Base-by-base conservation (phyloP, 805 yeast genomes). In the Candida xiaguanensis region DNA sequence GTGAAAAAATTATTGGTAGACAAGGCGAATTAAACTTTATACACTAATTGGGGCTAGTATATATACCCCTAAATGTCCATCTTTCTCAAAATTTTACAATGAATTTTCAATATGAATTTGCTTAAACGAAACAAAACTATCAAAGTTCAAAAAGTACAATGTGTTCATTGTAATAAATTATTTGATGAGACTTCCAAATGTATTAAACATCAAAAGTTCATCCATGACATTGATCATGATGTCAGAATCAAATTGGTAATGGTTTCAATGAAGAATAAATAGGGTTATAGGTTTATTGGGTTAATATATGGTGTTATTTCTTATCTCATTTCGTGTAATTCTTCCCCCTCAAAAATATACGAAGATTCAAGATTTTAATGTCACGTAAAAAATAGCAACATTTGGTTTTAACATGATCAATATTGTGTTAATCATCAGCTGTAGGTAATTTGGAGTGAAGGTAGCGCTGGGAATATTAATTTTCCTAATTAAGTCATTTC, bases 81-180 rank as follows among this genome's bases (percentile, higher is more conserved):
- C 9, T 20, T 20, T 20, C 9, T 20, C 9, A 9, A 7, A 9
- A 20, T 20, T 20, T 20, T 7, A 25, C 14, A 11, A 9, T 25
- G 14, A n/a, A 25, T 25, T n/a, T 28, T 7, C 5, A 22, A 34
- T n/a, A n/a, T 34, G 36, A 34, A 15, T n/a, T 17, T 34, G 15
- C 26, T 34, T 4, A 34, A 34, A 24, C 23, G 36, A 34, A 15
- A n/a, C n/a, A 34, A 34, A 18, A 24, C 36, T 3, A 17, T 34
- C 8, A 34, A 16, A 24, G 30, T 25, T 15, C 36, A 34, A 25
- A 34, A 34, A 17, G 13, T 34, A 3, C 36, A 34, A 25, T 34
- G 36, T 14, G 14, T 19, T 4, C 13, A 20, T 24, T 34, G 36
- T 25, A 14, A 34, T n/a, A 22, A 34, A 13, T 17, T 34, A 25